A percentile compares a stretch with the other conserved stretches of the same genome.
Evolutionary conservation across 495 filamentous ascomycete genomes (phyloP).

Genomic region (Hyaloscypha variabilis): DNA sequence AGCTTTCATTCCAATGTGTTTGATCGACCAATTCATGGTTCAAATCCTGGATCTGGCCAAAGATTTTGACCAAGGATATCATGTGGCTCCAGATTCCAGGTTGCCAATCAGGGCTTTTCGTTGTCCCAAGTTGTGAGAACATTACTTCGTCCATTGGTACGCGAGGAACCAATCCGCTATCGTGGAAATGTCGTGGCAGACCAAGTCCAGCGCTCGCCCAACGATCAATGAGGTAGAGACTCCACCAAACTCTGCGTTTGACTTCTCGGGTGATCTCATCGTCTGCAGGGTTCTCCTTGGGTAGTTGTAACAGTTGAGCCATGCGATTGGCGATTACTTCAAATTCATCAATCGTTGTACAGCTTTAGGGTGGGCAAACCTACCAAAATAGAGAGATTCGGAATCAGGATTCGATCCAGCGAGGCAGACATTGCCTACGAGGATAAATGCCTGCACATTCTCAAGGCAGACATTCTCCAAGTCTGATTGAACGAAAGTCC

Average conservation of each 20-base stretch:
- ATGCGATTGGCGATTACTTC: slow-evolving; percentile 22
- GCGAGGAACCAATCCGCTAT: not conserved
- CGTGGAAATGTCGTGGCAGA: slow-evolving; percentile 7
- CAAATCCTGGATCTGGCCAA: slow-evolving; percentile 17
- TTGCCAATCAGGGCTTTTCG: not conserved
- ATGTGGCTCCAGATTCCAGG: slow-evolving; percentile 25
- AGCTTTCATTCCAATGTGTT: slow-evolving; percentile 17
- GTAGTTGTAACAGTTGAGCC: slow-evolving; percentile 20
- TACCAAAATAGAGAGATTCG: slow-evolving; percentile 24
- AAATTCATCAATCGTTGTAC: not conserved
- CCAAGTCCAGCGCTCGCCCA: slow-evolving; percentile 19
- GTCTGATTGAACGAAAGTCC: slow-evolving; percentile 4
- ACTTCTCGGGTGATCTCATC: slow-evolving; percentile 16
- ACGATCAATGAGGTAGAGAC: slow-evolving; percentile 16
- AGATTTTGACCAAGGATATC: slow-evolving; percentile 19
- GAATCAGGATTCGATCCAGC: slow-evolving; percentile 7
- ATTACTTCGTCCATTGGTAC: slow-evolving; percentile 24
- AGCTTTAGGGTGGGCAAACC: not conserved
- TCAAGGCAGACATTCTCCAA: slow-evolving; percentile 24
- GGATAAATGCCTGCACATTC: slow-evolving; percentile 27
- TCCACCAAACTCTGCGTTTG: slow-evolving; percentile 23
- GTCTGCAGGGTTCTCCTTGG: not conserved
- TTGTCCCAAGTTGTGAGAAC: not conserved
- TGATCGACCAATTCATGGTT: slow-evolving; percentile 6
- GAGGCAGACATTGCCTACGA: slow-evolving; percentile 20